Conservation (phyloP, 1,139 yeast species). For the Yamadazyma songkhlaensis region DNA sequence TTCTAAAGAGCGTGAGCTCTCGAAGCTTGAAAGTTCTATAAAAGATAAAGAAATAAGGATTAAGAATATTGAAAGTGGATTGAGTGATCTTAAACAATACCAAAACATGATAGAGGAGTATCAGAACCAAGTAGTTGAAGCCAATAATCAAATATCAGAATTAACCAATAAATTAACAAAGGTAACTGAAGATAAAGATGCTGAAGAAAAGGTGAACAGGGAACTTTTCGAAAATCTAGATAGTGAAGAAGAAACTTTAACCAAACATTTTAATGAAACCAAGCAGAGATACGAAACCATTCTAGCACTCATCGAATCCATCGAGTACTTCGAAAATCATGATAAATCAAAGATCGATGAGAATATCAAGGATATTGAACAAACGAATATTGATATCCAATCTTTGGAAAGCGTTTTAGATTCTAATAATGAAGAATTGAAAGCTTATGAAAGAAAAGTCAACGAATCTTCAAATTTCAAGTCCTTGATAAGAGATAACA, state of each 20-base stretch:
- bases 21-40: conserved; percentile 48
- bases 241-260: conserved; percentile 14
- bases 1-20: conserved; percentile 42
- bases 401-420: conserved; percentile 6
- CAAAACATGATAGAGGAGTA: conserved; percentile 18
- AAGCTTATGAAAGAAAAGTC: conserved; percentile 26
- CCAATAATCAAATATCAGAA: conserved; percentile 14
- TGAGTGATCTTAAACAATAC: conserved; percentile 35
- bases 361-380: conserved; percentile 15
- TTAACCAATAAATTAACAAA: conserved; percentile 15
- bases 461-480: conserved; percentile 35
- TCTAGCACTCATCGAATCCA: conserved; percentile 10
- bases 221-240: conserved; percentile 12
- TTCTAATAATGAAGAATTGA: conserved; percentile 13
- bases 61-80: conserved; percentile 51
- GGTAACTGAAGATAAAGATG: conserved; percentile 11
- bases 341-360: conserved; percentile 18
- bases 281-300: conserved; percentile 6
- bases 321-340: conserved; percentile 20
- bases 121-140: conserved; percentile 14
- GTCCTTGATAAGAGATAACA: conserved; percentile 37
- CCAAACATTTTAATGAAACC: conserved; percentile 7
- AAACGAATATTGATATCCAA: conserved; percentile 19
- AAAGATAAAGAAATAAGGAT: conserved; percentile 58
- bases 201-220: conserved; percentile 13